A percentile compares a stretch with the other conserved stretches of the same genome.
Evolutionary conservation across 2,329 filamentous ascomycete genomes (phyloP).

Genomic region (Ophiostoma tasmaniense): DNA sequence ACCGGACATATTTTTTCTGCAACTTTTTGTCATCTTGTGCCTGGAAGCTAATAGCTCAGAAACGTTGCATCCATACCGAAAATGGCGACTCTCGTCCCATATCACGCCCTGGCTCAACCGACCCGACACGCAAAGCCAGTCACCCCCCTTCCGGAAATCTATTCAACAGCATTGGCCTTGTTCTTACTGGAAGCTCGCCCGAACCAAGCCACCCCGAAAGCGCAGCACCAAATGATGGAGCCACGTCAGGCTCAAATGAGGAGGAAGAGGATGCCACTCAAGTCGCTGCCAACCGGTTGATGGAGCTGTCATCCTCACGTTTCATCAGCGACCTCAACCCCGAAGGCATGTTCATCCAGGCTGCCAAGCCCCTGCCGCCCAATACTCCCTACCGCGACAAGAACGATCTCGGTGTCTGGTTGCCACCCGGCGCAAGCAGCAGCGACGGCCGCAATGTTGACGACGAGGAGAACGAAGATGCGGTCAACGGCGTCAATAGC

Average conservation of each 20-base stretch:
- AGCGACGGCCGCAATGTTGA: background rate
- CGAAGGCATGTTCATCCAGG: slow-evolving; percentile 51
- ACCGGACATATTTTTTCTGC: background rate
- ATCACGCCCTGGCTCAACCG: background rate
- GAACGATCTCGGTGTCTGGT: slow-evolving; percentile 50
- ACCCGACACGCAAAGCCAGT: slow-evolving; percentile 1
- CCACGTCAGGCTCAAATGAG: background rate
- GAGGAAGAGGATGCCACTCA: slow-evolving; percentile 21
- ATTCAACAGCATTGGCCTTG: background rate
- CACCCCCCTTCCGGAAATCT: background rate
- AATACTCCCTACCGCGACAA: slow-evolving; percentile 33
- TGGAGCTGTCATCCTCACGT: slow-evolving; percentile 32
- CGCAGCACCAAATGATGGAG: background rate
- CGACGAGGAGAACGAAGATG: slow-evolving; percentile 6
- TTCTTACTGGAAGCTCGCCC: background rate
- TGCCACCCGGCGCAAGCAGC: slow-evolving; percentile 12
- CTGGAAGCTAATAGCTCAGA: slow-evolving; percentile 21
- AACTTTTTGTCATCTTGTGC: background rate
- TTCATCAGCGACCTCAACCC: slow-evolving; percentile 54
- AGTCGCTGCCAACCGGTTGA: slow-evolving; percentile 24
- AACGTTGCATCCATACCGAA: slow-evolving; percentile 38
- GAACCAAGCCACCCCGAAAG: background rate
- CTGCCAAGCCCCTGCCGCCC: slow-evolving; percentile 34
- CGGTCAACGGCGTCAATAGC: background rate
- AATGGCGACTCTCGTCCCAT: slow-evolving; percentile 7